Base-by-base conservation (phyloP, 2,329 filamentous ascomycete genomes). In the Drechslerella dactyloides region DNA sequence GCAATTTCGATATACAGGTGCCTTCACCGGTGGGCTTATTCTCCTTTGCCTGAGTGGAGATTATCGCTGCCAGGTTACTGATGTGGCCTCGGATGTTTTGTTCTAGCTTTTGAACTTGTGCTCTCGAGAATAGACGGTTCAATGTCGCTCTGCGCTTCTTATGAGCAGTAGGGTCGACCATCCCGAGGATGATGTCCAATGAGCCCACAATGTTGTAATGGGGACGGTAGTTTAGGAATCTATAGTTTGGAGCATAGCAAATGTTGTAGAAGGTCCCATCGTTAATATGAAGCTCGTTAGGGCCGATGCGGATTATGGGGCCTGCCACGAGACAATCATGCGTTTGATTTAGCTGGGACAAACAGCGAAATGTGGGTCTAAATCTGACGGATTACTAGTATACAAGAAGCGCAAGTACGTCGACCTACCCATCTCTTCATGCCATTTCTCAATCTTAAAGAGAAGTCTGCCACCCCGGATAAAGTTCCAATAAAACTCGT, bases 281-380 rank as follows among this genome's bases (percentile, higher is more conserved):
- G 23, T 62, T 62, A 23, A 62, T 62, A 48, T 42, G 35, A 8
- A 62, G 24, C 24, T 62, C 59, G n/a, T 62, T 54, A 2, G 59
- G 59, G 23, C 59, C 59, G 23, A 55, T 62, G 13, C 59, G 59
- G n/a, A 55, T 33, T 27, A 62, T 46, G 7, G 59, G 50, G 10
- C 59, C 50, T 62, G n/a, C 7, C 19, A 46, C 19, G 23, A 44
- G 37, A 55, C 27, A n/a, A 19, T 54, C 17, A 37, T n/a, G 5
- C 11, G 1, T 17, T 2, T 57, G 35, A 46, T 8, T 23, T 27
- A 48, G 6, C 1, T 42, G 21, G 33, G 19, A 23, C 35, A 6
- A 48, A 17, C 44, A 48, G 19, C 7, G 33, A 13, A n/a, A n/a
- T n/a, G n/a, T n/a, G n/a, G n/a, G n/a, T n/a, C n/a, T n/a, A n/a